phyloP scores from a whole-genome alignment of 495 filamentous ascomycete species.

The Tuber calosporum region DNA sequence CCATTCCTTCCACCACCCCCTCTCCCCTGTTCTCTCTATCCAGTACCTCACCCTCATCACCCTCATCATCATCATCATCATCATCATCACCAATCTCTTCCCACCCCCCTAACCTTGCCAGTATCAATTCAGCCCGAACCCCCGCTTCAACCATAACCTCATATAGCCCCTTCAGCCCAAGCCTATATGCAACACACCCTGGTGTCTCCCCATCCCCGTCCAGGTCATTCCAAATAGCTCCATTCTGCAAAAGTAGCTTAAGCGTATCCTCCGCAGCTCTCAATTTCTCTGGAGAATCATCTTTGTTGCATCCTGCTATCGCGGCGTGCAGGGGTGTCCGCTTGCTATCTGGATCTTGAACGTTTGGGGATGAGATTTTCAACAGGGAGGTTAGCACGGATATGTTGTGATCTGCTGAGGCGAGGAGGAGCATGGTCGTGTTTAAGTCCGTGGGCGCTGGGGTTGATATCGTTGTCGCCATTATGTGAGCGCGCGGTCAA shows the following conservation, averaged over 20 bases:
- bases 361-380: conserved; percentile 51
- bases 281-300: conserved; percentile 21
- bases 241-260: conserved; percentile 69
- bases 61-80: conserved; percentile 53
- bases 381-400: conserved; percentile 65
- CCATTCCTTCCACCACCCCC: conserved; percentile 33
- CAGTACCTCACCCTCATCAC: conserved; percentile 45
- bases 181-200: conserved; percentile 70
- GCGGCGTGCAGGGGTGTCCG: conserved; percentile 85
- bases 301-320: conserved; percentile 69
- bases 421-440: conserved; percentile 56
- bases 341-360: conserved; percentile 76
- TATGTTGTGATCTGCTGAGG: conserved; percentile 74
- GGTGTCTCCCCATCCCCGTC: conserved; percentile 82
- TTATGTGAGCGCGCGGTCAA: not conserved
- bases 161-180: conserved; percentile 69
- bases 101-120: conserved; percentile 70
- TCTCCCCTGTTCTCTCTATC: conserved; percentile 35
- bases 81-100: conserved; percentile 61
- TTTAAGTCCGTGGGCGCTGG: conserved; percentile 15
- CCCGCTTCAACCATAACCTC: conserved; percentile 83
- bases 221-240: conserved; percentile 96
- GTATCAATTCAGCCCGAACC: conserved; percentile 78
- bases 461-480: conserved; percentile 20
- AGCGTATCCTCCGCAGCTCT: conserved; percentile 59